Percentiles rank a stretch among this genome's conserved stretches.
phyloP scores from a whole-genome alignment of 306 rosid species.

The Crotalaria pallida region DNA sequence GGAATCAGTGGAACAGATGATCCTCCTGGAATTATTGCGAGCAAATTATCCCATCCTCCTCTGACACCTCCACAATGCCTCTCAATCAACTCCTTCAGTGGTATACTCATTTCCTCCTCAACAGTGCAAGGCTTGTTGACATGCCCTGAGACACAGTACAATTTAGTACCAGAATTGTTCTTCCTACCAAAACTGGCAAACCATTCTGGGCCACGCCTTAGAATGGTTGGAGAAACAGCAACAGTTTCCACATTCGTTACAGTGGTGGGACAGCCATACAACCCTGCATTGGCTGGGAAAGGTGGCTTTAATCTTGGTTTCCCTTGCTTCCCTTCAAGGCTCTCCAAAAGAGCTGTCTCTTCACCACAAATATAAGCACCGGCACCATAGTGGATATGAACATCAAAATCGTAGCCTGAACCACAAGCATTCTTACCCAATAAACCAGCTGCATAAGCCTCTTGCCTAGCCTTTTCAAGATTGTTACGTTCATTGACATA shows the following conservation, averaged over 20 bases:
- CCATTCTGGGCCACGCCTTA: slow-evolving; percentile 99
- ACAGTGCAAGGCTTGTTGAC: slow-evolving; percentile 98
- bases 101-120: slow-evolving; percentile 98
- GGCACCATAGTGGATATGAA: slow-evolving; percentile 94
- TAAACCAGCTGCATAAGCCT: slow-evolving; percentile 87
- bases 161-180: slow-evolving; percentile 93
- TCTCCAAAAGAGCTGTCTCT: slow-evolving; percentile 96
- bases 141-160: slow-evolving; percentile 89
- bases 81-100: slow-evolving; percentile 89
- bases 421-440: slow-evolving; percentile 99
- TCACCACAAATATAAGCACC: slow-evolving; percentile 99
- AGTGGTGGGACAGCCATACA: slow-evolving; percentile 97
- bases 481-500: slow-evolving; percentile 82
- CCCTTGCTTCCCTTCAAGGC: slow-evolving; percentile 99
- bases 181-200: slow-evolving; percentile 97
- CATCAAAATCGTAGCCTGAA: slow-evolving; percentile 93
- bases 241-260: slow-evolving; percentile 97
- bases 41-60: slow-evolving; percentile 99
- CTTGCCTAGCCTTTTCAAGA: slow-evolving; percentile 86
- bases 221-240: slow-evolving; percentile 96
- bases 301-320: slow-evolving; percentile 99
- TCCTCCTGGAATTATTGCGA: slow-evolving; percentile 96
- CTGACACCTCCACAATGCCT: slow-evolving; percentile 99
- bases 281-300: slow-evolving; percentile 97
- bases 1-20: slow-evolving; percentile 96